Evolutionary conservation across 2,329 filamentous ascomycete species (phyloP).

Genomic region (Exophiala alcalophila): DNA sequence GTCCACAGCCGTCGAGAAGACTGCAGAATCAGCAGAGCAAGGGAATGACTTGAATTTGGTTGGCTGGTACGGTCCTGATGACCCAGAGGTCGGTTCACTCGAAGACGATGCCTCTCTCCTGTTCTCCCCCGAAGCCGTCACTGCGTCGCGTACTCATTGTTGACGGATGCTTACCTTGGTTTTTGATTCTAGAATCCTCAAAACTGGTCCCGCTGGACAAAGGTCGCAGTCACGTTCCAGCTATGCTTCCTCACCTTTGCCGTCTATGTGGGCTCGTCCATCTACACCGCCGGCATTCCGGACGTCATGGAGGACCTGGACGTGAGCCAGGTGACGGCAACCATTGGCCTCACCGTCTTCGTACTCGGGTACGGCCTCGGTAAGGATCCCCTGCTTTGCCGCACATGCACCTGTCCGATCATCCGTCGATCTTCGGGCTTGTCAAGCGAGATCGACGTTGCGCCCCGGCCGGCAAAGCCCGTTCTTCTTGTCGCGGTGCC

Average conservation of each 20-base stretch:
- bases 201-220: constrained; percentile 48
- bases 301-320: constrained; percentile 45
- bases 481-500: no score
- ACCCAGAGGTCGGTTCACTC: no score
- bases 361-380: constrained; percentile 48
- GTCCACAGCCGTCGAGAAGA: constrained; percentile 12
- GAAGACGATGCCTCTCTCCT: no score
- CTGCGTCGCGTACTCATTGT: no score
- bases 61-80: constrained; percentile 43
- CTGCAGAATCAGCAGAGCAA: constrained; percentile 41
- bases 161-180: no score
- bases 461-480: no score
- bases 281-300: constrained; percentile 48
- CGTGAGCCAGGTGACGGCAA: constrained; percentile 46
- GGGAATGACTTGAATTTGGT: constrained; percentile 51
- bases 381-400: no score
- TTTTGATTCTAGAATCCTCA: no score
- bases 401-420: no score
- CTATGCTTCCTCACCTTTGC: constrained; percentile 51
- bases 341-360: constrained; percentile 51
- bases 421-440: no score
- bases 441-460: no score
- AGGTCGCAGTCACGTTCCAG: constrained; percentile 45
- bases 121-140: no score
- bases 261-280: constrained; percentile 52